These are phyloP conservation scores for Phytophthora meadii DNA, from an alignment of 352 stramenopile genomes.

Conservation along the genomic window DNA sequence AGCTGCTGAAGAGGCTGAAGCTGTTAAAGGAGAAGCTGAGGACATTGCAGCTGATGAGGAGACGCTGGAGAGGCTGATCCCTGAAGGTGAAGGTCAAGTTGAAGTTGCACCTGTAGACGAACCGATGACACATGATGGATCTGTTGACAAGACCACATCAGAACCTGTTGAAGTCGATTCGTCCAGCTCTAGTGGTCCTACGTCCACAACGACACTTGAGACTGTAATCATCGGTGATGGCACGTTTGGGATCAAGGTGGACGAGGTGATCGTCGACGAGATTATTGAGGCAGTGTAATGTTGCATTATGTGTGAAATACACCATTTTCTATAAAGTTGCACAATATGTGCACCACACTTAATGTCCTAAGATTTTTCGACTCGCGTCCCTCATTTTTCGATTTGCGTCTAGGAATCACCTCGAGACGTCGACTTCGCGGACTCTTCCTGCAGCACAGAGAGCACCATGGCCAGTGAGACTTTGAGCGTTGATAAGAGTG, in stretches of 20 bases:
- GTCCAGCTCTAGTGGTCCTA: constrained; percentile 1
- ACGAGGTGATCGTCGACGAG: constrained; percentile 63
- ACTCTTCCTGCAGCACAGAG: constrained; percentile 24
- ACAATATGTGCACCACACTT: constrained; percentile 11
- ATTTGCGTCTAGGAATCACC: constrained; percentile 7
- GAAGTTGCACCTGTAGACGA: constrained; percentile 29
- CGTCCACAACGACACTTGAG: constrained; percentile 39
- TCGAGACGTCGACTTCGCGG: constrained; percentile 10
- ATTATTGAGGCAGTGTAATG: constrained; percentile 63
- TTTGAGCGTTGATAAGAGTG: constrained; percentile 20
- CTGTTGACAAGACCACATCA: constrained; percentile 1
- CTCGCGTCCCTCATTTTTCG: constrained; percentile 23
- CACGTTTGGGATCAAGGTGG: constrained; percentile 56
- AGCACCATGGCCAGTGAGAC: constrained; percentile 31
- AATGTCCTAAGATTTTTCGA: constrained; percentile 8
- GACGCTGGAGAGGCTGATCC: constrained; percentile 29
- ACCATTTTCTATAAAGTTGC: constrained; percentile 19
- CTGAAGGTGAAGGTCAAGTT: constrained; percentile 21
- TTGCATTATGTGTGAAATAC: constrained; percentile 28
- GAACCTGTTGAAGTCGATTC: constrained; percentile 5
- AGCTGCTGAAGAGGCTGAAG: constrained; percentile 6
- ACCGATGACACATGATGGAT: constrained; percentile 8
- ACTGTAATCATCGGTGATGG: constrained; percentile 44
- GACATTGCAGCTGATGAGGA: constrained; percentile 21
- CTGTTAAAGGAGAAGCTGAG: constrained; percentile 5